Evolutionary conservation across 1,139 yeast genomes (phyloP).

Genomic region (Schwanniomyces etchellsii): DNA sequence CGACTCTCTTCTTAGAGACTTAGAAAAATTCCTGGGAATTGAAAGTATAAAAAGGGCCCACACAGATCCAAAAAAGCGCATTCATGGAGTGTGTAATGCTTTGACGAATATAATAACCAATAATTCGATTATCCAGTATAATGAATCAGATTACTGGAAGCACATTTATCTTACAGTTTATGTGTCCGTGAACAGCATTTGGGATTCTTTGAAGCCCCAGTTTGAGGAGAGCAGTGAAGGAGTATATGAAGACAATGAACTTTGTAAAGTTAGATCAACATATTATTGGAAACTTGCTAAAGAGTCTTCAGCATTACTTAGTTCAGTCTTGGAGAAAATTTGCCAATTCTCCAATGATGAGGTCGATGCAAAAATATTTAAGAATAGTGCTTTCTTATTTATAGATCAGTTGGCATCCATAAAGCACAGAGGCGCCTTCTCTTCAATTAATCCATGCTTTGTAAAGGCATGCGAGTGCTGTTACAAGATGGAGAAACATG

Average conservation of each 20-base stretch:
- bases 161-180: background rate
- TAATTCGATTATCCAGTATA: background rate
- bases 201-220: background rate
- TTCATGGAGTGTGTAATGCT: background rate
- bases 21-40: too few relatives aligned
- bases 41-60: too few relatives aligned
- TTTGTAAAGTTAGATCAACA: background rate
- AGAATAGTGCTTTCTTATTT: conserved; percentile 32
- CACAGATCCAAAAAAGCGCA: background rate
- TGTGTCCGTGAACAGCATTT: background rate
- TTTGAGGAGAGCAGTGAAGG: background rate
- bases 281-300: background rate
- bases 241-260: background rate
- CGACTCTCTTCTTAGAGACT: background rate
- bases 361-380: background rate
- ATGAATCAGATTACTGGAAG: background rate
- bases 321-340: background rate
- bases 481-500: conserved; percentile 13
- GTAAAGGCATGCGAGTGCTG: conserved; percentile 56
- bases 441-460: conserved; percentile 79
- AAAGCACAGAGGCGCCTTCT: conserved; percentile 87
- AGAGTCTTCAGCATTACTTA: background rate
- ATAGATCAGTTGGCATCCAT: conserved; percentile 66
- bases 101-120: background rate
- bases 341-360: background rate